These are phyloP conservation scores for Talaromyces islandicus DNA, from an alignment of 2,329 filamentous ascomycete species.

Conservation along the genomic window DNA sequence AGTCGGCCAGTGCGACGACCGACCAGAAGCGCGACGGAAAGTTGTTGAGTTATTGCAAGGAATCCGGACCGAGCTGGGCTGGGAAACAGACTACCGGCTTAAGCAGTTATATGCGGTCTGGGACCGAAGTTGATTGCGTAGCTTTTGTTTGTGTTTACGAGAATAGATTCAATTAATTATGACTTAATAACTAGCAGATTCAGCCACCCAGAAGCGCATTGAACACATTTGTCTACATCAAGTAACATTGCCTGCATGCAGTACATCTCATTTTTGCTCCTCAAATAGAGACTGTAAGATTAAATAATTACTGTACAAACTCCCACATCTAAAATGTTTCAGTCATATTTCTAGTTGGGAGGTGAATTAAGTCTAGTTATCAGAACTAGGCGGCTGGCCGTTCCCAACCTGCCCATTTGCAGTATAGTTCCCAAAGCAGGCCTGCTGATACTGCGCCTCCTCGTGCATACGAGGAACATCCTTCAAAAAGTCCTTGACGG, in stretches of 20 bases:
- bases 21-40: constrained; percentile 46
- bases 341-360: not conserved
- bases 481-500: constrained; percentile 19
- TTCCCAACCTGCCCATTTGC: constrained; percentile 21
- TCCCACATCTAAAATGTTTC: not conserved
- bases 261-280: not conserved
- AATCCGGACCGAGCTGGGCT: constrained; percentile 57
- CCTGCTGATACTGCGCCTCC: constrained; percentile 22
- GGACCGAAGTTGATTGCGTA: constrained; percentile 14
- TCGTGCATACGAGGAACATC: constrained; percentile 19
- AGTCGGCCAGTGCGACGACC: constrained; percentile 53
- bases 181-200: not conserved
- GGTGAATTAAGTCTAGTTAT: not conserved
- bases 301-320: not conserved
- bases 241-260: too few relatives aligned
- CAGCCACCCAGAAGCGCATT: not conserved
- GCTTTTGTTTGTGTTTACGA: not conserved
- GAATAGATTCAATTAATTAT: not conserved
- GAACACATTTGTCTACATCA: not conserved
- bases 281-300: not conserved
- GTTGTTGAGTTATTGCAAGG: constrained; percentile 51
- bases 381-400: constrained; percentile 14
- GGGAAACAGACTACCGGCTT: constrained; percentile 52
- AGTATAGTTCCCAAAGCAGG: constrained; percentile 24
- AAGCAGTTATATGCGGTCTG: constrained; percentile 39